These are phyloP conservation scores for Fonsecaea erecta DNA, from an alignment of 2,329 filamentous ascomycete species.

Conservation along the genomic window DNA sequence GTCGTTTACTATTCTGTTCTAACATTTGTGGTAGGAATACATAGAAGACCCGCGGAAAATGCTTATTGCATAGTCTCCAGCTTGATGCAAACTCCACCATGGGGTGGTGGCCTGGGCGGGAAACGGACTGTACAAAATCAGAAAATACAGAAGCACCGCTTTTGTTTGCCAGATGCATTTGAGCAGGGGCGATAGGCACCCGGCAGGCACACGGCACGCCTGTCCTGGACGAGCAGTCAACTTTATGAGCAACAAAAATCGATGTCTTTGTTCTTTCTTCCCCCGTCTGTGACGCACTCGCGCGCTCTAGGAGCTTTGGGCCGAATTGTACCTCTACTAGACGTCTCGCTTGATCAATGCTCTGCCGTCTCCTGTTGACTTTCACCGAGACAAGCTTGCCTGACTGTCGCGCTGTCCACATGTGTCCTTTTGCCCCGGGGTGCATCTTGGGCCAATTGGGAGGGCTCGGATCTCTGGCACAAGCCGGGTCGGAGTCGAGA, in stretches of 20 bases:
- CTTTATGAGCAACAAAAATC: background rate
- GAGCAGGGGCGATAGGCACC: background rate
- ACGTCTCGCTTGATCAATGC: background rate
- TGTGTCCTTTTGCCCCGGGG: background rate
- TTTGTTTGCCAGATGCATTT: conserved; percentile 13
- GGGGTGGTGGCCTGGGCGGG: background rate
- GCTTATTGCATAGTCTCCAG: conserved; percentile 29
- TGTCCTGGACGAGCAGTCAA: background rate
- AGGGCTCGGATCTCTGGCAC: background rate
- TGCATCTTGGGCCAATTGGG: background rate
- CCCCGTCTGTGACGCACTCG: background rate
- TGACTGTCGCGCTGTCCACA: background rate
- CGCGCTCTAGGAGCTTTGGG: background rate
- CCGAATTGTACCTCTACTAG: no score
- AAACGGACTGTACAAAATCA: conserved; percentile 17
- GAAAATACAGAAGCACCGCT: background rate
- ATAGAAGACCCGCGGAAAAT: conserved; percentile 37
- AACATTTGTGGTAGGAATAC: conserved; percentile 31
- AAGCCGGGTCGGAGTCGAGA: no score
- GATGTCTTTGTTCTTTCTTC: background rate
- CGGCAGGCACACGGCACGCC: background rate
- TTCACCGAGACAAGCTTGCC: background rate
- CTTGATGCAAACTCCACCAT: background rate
- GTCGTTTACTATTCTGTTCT: background rate
- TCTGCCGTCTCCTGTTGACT: background rate